Base-by-base conservation (phyloP, 2,329 filamentous ascomycete genomes). In the Sporothrix schenckii region DNA sequence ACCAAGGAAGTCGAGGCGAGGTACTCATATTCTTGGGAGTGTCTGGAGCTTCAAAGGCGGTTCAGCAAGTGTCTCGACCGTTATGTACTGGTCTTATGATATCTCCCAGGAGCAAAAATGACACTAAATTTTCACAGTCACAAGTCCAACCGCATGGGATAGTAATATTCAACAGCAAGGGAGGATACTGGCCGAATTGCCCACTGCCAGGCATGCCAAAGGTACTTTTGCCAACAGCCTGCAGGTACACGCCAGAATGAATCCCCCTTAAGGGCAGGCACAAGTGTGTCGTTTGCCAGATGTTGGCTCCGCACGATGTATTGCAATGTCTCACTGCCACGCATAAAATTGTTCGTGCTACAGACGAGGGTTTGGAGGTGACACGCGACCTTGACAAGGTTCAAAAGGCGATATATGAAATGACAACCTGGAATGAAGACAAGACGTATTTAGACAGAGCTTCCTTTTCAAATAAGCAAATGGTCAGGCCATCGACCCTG, bases 321-420 rank as follows among this genome's bases (percentile, higher is more conserved):
- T 66, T 66, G 30, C 44, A 24, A 54, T 30, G 65, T 67, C 50
- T 67, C 50, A 47, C 5, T 67, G 65, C 50, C 65, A 67, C 13
- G n/a, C 65, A 19, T 4, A 61, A 27, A 27, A 44, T 44, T 50
- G 65, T 9, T 67, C 34, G 50, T 50, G 50, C 61, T 24, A 9
- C 44, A 21, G n/a, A 11, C 19, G 50, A 53, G 14, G 27, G 27
- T 24, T 9, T n/a, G 34, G 2, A n/a, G 27, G 13, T 67, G 50
- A 44, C 65, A 54, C 30, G 65, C 49, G 21, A 56, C 24, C 50
- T 3, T n/a, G 24, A 65, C 61, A 41, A 58, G 24, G 34, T 34
- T 7, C 14, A 24, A 58, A 58, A 7, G 19, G 30, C 6, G 11
- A 7, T 30, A 3, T 27, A 54, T 16, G 4, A 4, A 61, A 61